A percentile compares a stretch with the other conserved stretches of the same genome.
These are phyloP conservation scores for Paxillus ammoniavirescens DNA, from an alignment of 768 basidiomycete species.

Conservation along the genomic window DNA sequence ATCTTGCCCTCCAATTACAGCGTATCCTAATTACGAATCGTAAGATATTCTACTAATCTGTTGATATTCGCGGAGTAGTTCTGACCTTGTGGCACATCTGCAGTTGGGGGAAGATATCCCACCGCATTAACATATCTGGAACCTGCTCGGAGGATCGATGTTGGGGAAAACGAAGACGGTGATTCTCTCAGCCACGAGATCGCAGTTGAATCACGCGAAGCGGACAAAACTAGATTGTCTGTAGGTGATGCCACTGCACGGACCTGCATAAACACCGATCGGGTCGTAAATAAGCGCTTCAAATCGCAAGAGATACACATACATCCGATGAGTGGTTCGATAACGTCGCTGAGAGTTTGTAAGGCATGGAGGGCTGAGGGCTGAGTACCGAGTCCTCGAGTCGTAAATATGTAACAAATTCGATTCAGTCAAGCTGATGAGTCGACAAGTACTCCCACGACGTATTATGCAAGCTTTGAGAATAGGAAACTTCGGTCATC, in stretches of 20 bases:
- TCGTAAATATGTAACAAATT: not conserved
- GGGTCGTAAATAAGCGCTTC: conserved; percentile 9
- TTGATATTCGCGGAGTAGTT: not conserved
- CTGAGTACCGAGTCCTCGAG: not conserved
- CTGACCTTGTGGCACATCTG: conserved; percentile 70
- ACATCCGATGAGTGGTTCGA: conserved; percentile 74
- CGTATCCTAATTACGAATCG: conserved; percentile 56
- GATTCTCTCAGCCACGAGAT: conserved; percentile 75
- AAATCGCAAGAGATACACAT: conserved; percentile 23
- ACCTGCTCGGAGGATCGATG: conserved; percentile 58
- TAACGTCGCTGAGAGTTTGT: conserved; percentile 75
- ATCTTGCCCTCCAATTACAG: conserved; percentile 88
- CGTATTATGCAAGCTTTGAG: not conserved
- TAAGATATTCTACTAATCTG: not conserved
- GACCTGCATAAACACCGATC: conserved; percentile 52
- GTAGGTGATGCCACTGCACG: conserved; percentile 78
- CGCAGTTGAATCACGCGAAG: conserved; percentile 89
- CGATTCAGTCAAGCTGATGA: no score
- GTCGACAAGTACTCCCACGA: not conserved
- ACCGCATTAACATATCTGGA: conserved; percentile 80
- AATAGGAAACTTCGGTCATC: not conserved
- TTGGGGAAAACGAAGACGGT: conserved; percentile 50
- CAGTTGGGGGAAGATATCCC: conserved; percentile 68
- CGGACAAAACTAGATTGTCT: conserved; percentile 78
- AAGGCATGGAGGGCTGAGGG: conserved; percentile 47